A percentile compares a stretch with the other conserved stretches of the same genome.
These are phyloP conservation scores for Mychonastes homosphaera DNA, from an alignment of 139 green algal genomes.

Conservation along the genomic window DNA sequence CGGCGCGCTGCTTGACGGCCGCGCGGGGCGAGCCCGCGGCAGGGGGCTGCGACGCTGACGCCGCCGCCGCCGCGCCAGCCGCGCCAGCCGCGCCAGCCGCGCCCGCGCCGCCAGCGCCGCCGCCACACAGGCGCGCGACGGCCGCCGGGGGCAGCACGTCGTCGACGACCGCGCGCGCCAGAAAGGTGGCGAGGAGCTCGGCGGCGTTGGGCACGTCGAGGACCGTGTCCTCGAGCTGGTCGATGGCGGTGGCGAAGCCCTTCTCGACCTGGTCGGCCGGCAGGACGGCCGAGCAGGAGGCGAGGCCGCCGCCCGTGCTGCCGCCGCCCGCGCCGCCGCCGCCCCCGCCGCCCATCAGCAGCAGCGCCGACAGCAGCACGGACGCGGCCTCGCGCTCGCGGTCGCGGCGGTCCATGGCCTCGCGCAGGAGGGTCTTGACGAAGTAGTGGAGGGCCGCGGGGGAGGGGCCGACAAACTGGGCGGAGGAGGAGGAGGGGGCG, in stretches of 20 bases:
- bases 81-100: background rate
- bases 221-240: slow-evolving; percentile 59
- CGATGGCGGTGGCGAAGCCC: slow-evolving; percentile 48
- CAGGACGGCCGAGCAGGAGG: too few species aligned
- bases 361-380: slow-evolving; percentile 71
- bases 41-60: background rate
- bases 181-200: slow-evolving; percentile 58
- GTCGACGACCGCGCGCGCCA: slow-evolving; percentile 70
- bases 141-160: slow-evolving; percentile 70
- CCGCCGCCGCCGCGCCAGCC: background rate
- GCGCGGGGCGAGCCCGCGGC: slow-evolving; percentile 12
- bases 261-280: slow-evolving; percentile 51
- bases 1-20: slow-evolving; percentile 29
- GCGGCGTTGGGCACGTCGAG: slow-evolving; percentile 72
- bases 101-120: background rate
- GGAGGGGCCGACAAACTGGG: too few species aligned
- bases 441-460: slow-evolving; percentile 81
- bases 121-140: slow-evolving; percentile 10
- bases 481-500: too few species aligned
- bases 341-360: too few species aligned
- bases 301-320: background rate
- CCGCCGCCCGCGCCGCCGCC: background rate
- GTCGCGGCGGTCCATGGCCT: slow-evolving; percentile 74
- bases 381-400: slow-evolving; percentile 85
- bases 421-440: slow-evolving; percentile 73